Evolutionary conservation across 305 asterid species (phyloP), one percentile per base, ranked within the genome.

Genomic region (Caryopteris hybrid): DNA sequence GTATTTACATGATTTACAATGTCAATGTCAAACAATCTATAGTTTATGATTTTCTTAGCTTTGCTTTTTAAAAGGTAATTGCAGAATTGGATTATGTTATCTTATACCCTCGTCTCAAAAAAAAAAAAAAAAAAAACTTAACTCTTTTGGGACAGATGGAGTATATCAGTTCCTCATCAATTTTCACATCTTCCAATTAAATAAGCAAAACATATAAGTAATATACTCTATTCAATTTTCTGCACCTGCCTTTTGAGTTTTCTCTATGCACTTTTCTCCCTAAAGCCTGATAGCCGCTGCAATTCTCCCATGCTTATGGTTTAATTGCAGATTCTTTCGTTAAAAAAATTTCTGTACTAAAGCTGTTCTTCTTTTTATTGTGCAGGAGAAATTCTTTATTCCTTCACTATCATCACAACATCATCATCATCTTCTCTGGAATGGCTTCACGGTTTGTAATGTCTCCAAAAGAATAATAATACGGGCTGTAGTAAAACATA

Each of bases 321-420:
- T 56, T 12, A 39, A 6, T 50, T 58, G 17, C 66, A 21, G 36
- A 57, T 53, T 65, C 69, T 36, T 61, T 43, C 34, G 5, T 43
- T 33, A 20, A 64, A 57, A 36, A 10, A 12, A 25, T 69, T 27
- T 52, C 42, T 46, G 16, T 50, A 54, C 63, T 72, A 25, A 66
- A 45, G 42, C 34, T 38, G 21, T 45, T 66, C 69, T 21, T n/a
- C 47, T 54, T 41, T 54, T 72, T 43, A 56, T 42, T 59, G 21
- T 77, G 80, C 95, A 93, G 98, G 96, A 64, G 96, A 90, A 61
- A 60, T 79, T 66, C 66, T 84, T n/a, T 83, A 86, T 68, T 84
- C 97, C 71, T 93, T 93, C 85, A 93, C 99, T 33, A 87, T 93
- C 29, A 34, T 88, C 81, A 93, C 99, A 57, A 90, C 97, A 31